Evolutionary conservation across 139 green algal genomes (phyloP), one percentile per base, ranked within the genome.

Genomic region (Eudorina sp.): DNA sequence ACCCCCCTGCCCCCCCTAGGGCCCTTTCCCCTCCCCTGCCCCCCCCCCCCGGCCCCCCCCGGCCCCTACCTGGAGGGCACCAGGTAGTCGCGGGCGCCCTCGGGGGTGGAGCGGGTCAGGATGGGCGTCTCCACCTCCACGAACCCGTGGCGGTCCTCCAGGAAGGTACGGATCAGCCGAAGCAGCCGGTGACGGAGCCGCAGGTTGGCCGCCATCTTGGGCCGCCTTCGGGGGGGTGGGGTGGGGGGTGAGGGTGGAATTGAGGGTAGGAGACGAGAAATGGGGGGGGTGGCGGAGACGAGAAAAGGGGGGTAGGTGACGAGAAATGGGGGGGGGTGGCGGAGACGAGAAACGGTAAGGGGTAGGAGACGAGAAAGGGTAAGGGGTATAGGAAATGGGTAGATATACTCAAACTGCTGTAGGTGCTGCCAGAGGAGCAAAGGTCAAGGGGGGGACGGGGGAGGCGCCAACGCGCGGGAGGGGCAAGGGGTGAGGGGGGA

Each of bases 1-100:
- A n/a, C n/a, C n/a, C n/a, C n/a, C n/a, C n/a, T n/a, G n/a, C n/a
- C n/a, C n/a, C n/a, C n/a, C n/a, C n/a, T n/a, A n/a, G n/a, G n/a
- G n/a, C n/a, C 40, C 4, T 1, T 41, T 36, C 34, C 18, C 70
- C 41, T 48, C 41, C 70, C 41, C 41, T 40, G 36, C 41, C 48
- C 29, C 70, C 40, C 64, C 53, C 23, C n/a, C 80, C 27, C 25
- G 68, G 73, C 58, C n/a, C n/a, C n/a, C n/a, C 27, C 38, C 2
- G 34, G 6, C 21, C 62, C 70, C 4, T 74, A 92, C 85, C 96
- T 88, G 43, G 93, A 95, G 2, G 96, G 97, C 53, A 99, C 98
- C 36, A 99, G 90, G 91, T 98, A 99, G 94, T 99, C 98, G 25
- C 98, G 91, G 0, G 98, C 98, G 13, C 98, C 98, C 92, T 99